phyloP scores from a whole-genome alignment of 1,284 basidiomycete genomes.

The Polyporus tsugae region DNA sequence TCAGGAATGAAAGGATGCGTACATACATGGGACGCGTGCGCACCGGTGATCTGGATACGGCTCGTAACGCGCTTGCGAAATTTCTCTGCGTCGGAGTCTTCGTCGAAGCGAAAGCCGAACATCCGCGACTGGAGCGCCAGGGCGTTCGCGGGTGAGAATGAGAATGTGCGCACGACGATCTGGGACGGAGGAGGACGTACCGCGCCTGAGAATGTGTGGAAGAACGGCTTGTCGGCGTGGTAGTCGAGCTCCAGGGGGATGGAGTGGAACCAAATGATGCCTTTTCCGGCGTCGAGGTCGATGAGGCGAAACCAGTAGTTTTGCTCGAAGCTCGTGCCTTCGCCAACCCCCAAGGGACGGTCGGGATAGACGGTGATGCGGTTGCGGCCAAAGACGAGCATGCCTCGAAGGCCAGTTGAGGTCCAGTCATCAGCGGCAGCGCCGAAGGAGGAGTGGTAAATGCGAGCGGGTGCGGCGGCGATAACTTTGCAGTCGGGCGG shows the following conservation, averaged over 20 bases:
- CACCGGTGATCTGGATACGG: conserved; percentile 32
- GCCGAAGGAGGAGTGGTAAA: conserved; percentile 64
- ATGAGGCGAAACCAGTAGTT: conserved; percentile 79
- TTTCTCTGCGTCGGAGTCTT: conserved; percentile 66
- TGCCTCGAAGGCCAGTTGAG: conserved; percentile 76
- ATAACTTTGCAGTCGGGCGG: conserved; percentile 39
- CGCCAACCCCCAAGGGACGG: conserved; percentile 28
- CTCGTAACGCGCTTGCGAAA: conserved; percentile 60
- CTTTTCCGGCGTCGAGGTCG: conserved; percentile 73
- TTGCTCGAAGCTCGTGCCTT: conserved; percentile 34
- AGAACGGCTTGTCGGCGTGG: conserved; percentile 90
- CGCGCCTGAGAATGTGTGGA: conserved; percentile 88
- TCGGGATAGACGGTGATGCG: conserved; percentile 47
- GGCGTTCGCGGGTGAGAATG: not conserved
- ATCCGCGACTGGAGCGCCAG: conserved; percentile 64
- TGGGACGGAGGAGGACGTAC: conserved; percentile 54
- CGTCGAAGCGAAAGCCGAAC: conserved; percentile 81
- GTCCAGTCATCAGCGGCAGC: conserved; percentile 64
- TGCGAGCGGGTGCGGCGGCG: conserved; percentile 46
- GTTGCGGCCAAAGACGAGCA: conserved; percentile 76
- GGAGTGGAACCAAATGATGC: conserved; percentile 87
- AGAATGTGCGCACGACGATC: conserved; percentile 12
- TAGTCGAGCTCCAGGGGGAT: conserved; percentile 85
- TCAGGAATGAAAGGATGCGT: conserved; percentile 7
- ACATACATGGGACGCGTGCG: conserved; percentile 8